These are phyloP conservation scores for Vachellia collinsii DNA, from an alignment of 306 rosid species.

Conservation along the genomic window DNA sequence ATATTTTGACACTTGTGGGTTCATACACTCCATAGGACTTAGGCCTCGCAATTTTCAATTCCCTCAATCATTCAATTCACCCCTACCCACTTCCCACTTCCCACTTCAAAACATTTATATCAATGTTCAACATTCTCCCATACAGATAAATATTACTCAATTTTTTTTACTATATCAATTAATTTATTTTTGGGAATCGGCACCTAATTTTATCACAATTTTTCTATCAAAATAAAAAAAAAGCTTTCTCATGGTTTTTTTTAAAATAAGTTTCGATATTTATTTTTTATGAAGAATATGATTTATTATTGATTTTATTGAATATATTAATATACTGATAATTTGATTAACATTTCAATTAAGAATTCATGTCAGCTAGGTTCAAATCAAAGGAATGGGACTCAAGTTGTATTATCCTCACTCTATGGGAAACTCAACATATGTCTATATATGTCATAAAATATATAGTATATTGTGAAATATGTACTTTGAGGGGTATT, in stretches of 20 bases:
- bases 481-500: no score
- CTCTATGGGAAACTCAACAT: neutral
- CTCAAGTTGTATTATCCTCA: neutral
- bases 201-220: no score
- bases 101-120: slow-evolving; percentile 6
- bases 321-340: neutral
- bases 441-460: neutral
- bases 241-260: no score
- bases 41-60: neutral
- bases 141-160: neutral
- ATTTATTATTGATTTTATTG: neutral
- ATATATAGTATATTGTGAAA: no score
- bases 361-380: neutral
- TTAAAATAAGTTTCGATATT: no score
- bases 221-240: no score
- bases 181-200: neutral
- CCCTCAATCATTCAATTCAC: slow-evolving; percentile 29
- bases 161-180: no score
- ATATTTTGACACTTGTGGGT: slow-evolving; percentile 42
- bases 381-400: neutral
- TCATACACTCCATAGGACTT: neutral
- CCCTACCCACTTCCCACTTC: slow-evolving; percentile 23
- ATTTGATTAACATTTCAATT: neutral
- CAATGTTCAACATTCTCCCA: neutral
- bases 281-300: neutral